These are phyloP conservation scores for Gossypium arboreum DNA, from an alignment of 345 rosid species.

Conservation along the genomic window DNA sequence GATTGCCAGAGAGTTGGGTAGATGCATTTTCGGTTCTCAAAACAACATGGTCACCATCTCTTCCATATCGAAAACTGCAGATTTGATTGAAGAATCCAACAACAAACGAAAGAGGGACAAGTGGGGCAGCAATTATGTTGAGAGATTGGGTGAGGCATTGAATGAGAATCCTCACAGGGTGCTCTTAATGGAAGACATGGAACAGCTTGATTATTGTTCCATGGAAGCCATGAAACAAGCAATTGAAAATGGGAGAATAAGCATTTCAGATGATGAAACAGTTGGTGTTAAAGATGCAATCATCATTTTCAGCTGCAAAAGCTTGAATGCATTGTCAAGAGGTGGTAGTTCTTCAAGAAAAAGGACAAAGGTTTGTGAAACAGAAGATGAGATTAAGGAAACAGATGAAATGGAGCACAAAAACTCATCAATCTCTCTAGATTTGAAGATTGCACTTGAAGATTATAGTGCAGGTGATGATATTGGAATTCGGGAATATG, in stretches of 20 bases:
- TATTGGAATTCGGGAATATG: constrained; percentile 32
- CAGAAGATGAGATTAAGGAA: constrained; percentile 17
- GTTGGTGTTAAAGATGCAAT: constrained; percentile 58
- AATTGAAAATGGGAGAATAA: constrained; percentile 36
- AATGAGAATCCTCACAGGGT: constrained; percentile 71
- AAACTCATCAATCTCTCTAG: constrained; percentile 30
- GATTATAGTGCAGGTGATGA: constrained; percentile 12
- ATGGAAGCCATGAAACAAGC: constrained; percentile 38
- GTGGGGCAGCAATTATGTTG: constrained; percentile 23
- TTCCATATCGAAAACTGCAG: constrained; percentile 26
- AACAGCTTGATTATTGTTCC: constrained; percentile 30
- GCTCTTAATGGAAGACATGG: constrained; percentile 55
- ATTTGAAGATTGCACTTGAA: constrained; percentile 53
- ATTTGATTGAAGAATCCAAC: constrained; percentile 21
- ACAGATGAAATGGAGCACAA: constrained; percentile 10
- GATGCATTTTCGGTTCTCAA: constrained; percentile 53
- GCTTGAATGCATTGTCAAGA: constrained; percentile 26
- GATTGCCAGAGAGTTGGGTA: constrained; percentile 53
- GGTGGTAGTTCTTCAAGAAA: constrained; percentile 25
- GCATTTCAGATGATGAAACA: constrained; percentile 37
- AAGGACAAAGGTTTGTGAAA: constrained; percentile 18
- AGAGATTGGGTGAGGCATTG: constrained; percentile 52
- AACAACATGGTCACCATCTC: constrained; percentile 36
- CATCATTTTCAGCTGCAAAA: constrained; percentile 48
- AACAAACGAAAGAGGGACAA: constrained; percentile 49